A percentile compares a stretch with the other conserved stretches of the same genome.
These are phyloP conservation scores for Coniochaeta prunicola DNA, from an alignment of 2,329 filamentous ascomycete genomes.

Conservation along the genomic window DNA sequence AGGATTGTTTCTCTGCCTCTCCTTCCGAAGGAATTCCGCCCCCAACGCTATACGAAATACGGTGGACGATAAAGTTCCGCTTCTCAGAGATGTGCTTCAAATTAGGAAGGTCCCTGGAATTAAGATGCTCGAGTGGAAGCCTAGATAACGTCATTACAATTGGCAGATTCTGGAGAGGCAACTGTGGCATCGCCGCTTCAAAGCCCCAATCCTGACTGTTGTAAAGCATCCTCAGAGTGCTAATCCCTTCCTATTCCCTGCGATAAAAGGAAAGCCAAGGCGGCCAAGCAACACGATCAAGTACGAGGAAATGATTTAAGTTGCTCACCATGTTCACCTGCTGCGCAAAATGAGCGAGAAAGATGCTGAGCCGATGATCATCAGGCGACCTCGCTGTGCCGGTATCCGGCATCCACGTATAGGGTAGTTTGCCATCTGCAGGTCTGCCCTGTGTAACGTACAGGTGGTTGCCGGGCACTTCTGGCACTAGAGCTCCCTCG, in stretches of 20 bases:
- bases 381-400: background rate
- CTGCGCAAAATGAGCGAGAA: background rate
- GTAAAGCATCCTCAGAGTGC: background rate
- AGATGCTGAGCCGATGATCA: background rate
- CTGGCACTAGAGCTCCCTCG: background rate
- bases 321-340: background rate
- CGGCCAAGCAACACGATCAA: background rate
- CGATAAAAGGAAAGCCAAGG: background rate
- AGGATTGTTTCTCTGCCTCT: background rate
- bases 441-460: background rate
- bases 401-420: background rate
- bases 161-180: background rate
- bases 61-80: background rate
- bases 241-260: background rate
- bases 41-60: background rate
- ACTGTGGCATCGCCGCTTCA: background rate
- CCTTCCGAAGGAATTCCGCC: background rate
- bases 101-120: background rate
- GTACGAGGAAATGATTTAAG: background rate
- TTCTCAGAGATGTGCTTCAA: background rate
- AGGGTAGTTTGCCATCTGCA: background rate
- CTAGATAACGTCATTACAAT: background rate
- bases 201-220: background rate
- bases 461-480: too few relatives aligned
- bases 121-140: background rate